Conservation (phyloP, 306 rosid species). For the Pachyrhizus erosus region DNA sequence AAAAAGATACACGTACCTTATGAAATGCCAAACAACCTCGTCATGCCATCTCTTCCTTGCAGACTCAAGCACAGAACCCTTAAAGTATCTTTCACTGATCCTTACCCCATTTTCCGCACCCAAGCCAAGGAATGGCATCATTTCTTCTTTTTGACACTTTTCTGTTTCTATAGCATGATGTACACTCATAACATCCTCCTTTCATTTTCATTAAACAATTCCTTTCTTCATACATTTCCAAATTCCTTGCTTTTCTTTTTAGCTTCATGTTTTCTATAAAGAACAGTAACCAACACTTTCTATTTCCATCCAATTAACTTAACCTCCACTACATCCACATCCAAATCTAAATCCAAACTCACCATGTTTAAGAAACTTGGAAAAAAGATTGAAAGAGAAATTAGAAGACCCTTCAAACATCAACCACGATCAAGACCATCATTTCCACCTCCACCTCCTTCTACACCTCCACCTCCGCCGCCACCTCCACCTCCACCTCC, state of each 20-base stretch:
- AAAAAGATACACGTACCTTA: background rate
- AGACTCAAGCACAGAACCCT: slow-evolving; percentile 25
- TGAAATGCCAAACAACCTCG: slow-evolving; percentile 8
- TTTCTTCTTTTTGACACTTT: background rate
- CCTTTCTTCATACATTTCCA: slow-evolving; percentile 41
- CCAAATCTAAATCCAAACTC: slow-evolving; percentile 17
- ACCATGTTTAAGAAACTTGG: slow-evolving; percentile 54
- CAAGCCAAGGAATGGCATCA: slow-evolving; percentile 22
- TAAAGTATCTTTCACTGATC: background rate
- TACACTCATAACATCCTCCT: slow-evolving; percentile 54
- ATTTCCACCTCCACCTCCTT: background rate
- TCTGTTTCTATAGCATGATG: background rate
- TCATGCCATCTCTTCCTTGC: slow-evolving; percentile 35
- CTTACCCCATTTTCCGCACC: background rate
- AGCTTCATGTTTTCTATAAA: background rate
- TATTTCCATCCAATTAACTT: slow-evolving; percentile 35
- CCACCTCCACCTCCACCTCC: background rate
- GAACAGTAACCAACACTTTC: background rate
- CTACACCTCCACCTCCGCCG: background rate
- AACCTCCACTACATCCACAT: slow-evolving; percentile 13
- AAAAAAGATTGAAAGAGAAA: slow-evolving; percentile 12
- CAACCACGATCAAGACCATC: background rate
- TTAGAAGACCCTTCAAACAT: slow-evolving; percentile 8
- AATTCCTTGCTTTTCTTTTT: slow-evolving; percentile 34
- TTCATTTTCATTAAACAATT: slow-evolving; percentile 44